Percentiles rank a stretch among this genome's conserved stretches.
Conservation (phyloP, 192 early-diverging fungal genomes). For the Backusella westeae region DNA sequence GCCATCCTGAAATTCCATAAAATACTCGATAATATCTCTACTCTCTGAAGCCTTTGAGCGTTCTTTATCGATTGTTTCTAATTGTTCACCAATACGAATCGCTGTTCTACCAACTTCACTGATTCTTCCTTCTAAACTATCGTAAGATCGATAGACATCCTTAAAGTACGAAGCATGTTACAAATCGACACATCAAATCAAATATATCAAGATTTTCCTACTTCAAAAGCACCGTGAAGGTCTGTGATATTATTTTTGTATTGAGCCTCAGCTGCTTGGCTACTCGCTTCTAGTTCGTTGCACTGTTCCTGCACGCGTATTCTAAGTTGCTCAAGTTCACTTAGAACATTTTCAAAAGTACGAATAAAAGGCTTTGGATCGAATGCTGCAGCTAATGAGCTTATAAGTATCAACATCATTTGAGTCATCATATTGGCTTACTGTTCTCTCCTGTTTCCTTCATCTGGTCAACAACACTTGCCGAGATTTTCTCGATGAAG, state of each 20-base stretch:
- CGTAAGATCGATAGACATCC: slow-evolving; percentile 87
- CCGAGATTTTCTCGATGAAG: slow-evolving; percentile 31
- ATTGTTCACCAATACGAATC: slow-evolving; percentile 95
- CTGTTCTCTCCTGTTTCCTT: slow-evolving; percentile 19
- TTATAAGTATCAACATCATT: background rate
- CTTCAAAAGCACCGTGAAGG: slow-evolving; percentile 78
- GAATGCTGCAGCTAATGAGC: slow-evolving; percentile 47
- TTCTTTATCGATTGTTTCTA: slow-evolving; percentile 95
- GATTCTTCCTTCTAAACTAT: slow-evolving; percentile 83
- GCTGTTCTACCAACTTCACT: slow-evolving; percentile 94
- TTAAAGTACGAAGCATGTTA: slow-evolving; percentile 20
- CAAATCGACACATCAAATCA: background rate
- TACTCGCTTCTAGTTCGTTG: slow-evolving; percentile 78
- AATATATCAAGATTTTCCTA: slow-evolving; percentile 22
- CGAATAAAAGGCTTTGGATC: slow-evolving; percentile 93
- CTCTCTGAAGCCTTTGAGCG: slow-evolving; percentile 83
- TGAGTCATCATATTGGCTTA: background rate
- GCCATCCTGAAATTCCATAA: slow-evolving; percentile 86
- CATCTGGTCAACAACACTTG: slow-evolving; percentile 21
- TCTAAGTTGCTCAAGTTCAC: slow-evolving; percentile 78
- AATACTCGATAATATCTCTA: slow-evolving; percentile 90
- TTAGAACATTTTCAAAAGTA: slow-evolving; percentile 82
- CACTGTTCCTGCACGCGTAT: slow-evolving; percentile 80
- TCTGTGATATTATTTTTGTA: slow-evolving; percentile 79
- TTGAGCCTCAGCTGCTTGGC: slow-evolving; percentile 67